Conservation (phyloP, 179 eudicot species). For the Beta corolliflora region DNA sequence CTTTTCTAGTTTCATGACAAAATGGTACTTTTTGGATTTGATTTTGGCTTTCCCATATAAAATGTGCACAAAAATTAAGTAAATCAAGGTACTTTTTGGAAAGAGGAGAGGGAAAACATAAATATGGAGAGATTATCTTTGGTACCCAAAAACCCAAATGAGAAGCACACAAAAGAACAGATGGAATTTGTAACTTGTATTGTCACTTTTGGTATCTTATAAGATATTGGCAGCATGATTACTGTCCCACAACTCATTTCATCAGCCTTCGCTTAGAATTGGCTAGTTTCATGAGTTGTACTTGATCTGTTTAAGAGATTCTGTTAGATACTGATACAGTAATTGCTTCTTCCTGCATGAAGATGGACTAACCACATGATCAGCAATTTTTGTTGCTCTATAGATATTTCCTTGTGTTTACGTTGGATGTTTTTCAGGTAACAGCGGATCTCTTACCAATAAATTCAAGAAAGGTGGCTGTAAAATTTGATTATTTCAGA, state of each 20-base stretch:
- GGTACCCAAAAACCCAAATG: no score
- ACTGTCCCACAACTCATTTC: not conserved
- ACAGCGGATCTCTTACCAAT: slow-evolving; percentile 85
- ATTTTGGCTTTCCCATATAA: no score
- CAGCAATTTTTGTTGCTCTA: not conserved
- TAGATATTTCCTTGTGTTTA: slow-evolving; percentile 11
- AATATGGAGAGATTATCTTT: no score
- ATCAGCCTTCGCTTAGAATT: not conserved
- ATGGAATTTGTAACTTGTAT: not conserved
- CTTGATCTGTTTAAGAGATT: not conserved
- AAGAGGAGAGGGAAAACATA: no score
- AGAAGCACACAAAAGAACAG: no score
- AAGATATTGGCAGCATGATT: not conserved
- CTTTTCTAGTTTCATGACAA: no score
- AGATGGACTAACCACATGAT: not conserved
- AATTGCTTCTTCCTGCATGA: not conserved
- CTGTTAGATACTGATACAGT: not conserved
- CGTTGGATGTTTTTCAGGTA: slow-evolving; percentile 46
- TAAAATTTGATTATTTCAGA: slow-evolving; percentile 82
- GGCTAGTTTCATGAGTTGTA: not conserved
- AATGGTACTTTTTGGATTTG: no score
- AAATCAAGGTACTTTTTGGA: no score
- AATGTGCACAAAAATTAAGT: no score
- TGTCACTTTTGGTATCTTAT: not conserved
- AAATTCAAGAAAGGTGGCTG: slow-evolving; percentile 80